Percentiles rank a stretch among this genome's conserved stretches.
These are phyloP conservation scores for Saccharomycopsis schoenii DNA, from an alignment of 805 yeast genomes.

Conservation along the genomic window DNA sequence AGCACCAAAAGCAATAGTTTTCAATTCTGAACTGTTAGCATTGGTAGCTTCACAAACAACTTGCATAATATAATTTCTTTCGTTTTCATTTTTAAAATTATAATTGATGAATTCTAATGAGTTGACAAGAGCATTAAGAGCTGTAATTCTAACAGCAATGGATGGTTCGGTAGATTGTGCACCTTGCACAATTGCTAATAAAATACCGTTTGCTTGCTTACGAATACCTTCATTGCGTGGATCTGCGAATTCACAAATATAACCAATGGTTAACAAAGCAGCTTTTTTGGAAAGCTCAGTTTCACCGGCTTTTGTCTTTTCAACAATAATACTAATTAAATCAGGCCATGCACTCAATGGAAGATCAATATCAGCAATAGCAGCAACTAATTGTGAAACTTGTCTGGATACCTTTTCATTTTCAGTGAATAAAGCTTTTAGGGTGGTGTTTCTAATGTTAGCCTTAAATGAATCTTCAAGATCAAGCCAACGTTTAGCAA, in stretches of 20 bases:
- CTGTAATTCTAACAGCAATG: slow-evolving; percentile 71
- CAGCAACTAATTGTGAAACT: slow-evolving; percentile 90
- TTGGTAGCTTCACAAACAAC: slow-evolving; percentile 99
- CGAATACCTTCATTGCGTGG: slow-evolving; percentile 68
- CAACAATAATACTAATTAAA: slow-evolving; percentile 72
- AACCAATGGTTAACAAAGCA: slow-evolving; percentile 82
- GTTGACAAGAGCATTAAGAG: slow-evolving; percentile 82
- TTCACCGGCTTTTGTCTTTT: slow-evolving; percentile 71
- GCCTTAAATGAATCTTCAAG: slow-evolving; percentile 45
- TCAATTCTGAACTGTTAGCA: slow-evolving; percentile 68
- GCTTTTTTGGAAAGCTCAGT: slow-evolving; percentile 78
- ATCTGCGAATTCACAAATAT: slow-evolving; percentile 91
- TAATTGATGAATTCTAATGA: slow-evolving; percentile 81
- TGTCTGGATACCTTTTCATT: slow-evolving; percentile 76
- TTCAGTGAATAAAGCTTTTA: slow-evolving; percentile 53
- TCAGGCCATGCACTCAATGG: slow-evolving; percentile 86
- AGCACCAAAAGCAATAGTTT: slow-evolving; percentile 94
- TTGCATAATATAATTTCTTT: slow-evolving; percentile 95
- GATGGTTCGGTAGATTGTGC: slow-evolving; percentile 78
- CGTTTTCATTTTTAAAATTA: slow-evolving; percentile 89
- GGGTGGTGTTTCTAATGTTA: slow-evolving; percentile 55
- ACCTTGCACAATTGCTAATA: slow-evolving; percentile 95
- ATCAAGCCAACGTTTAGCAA: slow-evolving; percentile 65
- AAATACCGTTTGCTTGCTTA: slow-evolving; percentile 80
- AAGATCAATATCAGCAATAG: slow-evolving; percentile 91